Base-by-base conservation (phyloP, 306 rosid genomes). In the Inga leiocalycina region DNA sequence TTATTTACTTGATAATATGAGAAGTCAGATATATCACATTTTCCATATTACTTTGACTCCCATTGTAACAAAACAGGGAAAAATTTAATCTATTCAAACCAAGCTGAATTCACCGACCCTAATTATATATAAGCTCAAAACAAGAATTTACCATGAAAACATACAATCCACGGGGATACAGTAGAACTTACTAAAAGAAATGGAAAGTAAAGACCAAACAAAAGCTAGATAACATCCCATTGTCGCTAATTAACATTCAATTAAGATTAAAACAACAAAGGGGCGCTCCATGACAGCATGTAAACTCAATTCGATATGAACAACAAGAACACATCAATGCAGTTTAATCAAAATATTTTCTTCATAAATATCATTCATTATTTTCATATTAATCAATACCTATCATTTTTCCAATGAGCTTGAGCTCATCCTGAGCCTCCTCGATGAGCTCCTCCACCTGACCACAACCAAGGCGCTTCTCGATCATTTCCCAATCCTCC, bases 401-500 rank as follows among this genome's bases (percentile, higher is more conserved):
- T 84, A 91, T 91, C 96, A 96, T 88, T 75, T 89, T 78, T 51
- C 83, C 88, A 62, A 94, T 89, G 83, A 92, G 97, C 24, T 82
- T 90, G 89, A 97, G 98, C 82, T 92, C 98, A 79, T 97, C 99
- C 24, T 79, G 89, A 17, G 99, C 99, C 76, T 97, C 98, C 78
- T 97, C 98, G 76, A 97, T 94, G 81, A 97, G 98, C 82, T 97
- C 98, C 89, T 97, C 97, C 32, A 97, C 95, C 91, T 94, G 98
- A 39, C 98, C 98, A 76, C 97, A 97, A 10, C 90, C 94, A 10
- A 97, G 88, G 41, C 90, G 88, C 84, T 82, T 85, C 90, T 97
- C 98, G 79, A 94, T 97, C 14, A 15, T 16, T 34, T 97, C 99
- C 98, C 98, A 97, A 70, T 92, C 97, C 11, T 91, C 73, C 70